Base-by-base conservation (phyloP, 2,329 filamentous ascomycete species). In the Phialophora macrospora region DNA sequence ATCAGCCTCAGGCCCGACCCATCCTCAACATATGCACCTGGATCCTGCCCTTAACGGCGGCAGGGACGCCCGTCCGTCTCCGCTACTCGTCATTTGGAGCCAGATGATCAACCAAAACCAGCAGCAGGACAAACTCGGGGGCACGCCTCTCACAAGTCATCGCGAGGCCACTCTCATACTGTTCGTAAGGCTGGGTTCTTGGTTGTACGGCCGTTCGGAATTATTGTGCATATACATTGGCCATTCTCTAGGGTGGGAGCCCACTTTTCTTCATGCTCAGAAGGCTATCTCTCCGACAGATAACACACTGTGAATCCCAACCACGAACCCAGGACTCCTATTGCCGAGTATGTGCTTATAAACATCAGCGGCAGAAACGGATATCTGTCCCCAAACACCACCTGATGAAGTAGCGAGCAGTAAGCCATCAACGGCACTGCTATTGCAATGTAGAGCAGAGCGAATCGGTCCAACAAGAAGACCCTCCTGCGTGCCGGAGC, bases 311-410 rank as follows among this genome's bases (percentile, higher is more conserved):
- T 87, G 76, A 97, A 97, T 9, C 95, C 93, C 48, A 97, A 74
- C 94, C 94, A 98, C 79, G 95, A 98, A 2, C 92, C 93, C 20
- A 97, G 88, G 0, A 98, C 93, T n/a, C 95, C 95, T 64, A 98
- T 82, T 4, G 95, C 95, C 38, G 90, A 92, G 78, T 98, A 99
- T 12, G 91, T 90, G 81, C 94, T 98, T 72, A 89, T 97, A 75
- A 98, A 95, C 94, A 99, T 98, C 72, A 98, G 81, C 28, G 95
- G 95, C 62, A 99, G 79, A 77, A 98, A 99, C 78, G 97, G 92
- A 73, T 91, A 92, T 69, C 82, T 86, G 73, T 87, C 85, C 0
- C 93, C 93, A 80, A 97, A 97, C 4, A 96, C 80, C n/a, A 94
- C 77, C 55, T 87, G 85, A 77, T 99, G 95, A 7, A 95, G 70